Evolutionary conservation across 305 asterid species (phyloP).

Genomic region (Fraxinus greggii): DNA sequence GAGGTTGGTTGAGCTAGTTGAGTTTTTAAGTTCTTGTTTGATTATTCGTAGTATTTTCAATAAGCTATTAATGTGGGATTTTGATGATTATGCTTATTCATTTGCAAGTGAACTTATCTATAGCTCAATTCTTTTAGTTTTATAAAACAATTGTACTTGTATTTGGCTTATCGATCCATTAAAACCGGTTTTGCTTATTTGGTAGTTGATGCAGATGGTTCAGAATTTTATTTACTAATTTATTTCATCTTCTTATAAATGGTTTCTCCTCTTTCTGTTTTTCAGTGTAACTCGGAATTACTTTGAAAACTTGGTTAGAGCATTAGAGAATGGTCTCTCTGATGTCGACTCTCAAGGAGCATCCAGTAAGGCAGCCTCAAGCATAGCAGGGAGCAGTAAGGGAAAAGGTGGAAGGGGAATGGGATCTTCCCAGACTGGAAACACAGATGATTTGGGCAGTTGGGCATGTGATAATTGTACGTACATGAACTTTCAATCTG

Average conservation of each 20-base stretch:
- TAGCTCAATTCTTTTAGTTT: not conserved
- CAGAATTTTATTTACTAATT: not conserved
- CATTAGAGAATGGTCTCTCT: conserved; percentile 78
- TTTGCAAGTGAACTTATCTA: not conserved
- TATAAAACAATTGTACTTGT: not conserved
- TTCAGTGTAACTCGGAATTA: conserved; percentile 74
- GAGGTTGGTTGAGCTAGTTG: not conserved
- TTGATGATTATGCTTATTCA: not conserved
- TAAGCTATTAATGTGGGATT: not conserved
- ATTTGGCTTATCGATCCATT: not conserved
- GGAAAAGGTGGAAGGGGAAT: conserved; percentile 55
- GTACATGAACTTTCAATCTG: conserved; percentile 39
- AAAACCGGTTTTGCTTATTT: not conserved
- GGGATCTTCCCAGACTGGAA: conserved; percentile 49
- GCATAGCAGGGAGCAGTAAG: conserved; percentile 65
- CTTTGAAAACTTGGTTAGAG: conserved; percentile 85
- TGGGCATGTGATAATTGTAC: conserved; percentile 68
- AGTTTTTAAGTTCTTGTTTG: not conserved
- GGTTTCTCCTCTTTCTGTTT: not conserved
- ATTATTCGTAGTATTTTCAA: not conserved
- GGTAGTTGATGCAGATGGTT: not conserved
- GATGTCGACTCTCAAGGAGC: conserved; percentile 74
- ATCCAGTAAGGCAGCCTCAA: conserved; percentile 44
- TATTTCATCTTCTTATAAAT: conserved; percentile 20
- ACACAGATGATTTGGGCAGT: conserved; percentile 41